Base-by-base conservation (phyloP, 2,329 filamentous ascomycete genomes). In the Pseudogymnoascus sp. region DNA sequence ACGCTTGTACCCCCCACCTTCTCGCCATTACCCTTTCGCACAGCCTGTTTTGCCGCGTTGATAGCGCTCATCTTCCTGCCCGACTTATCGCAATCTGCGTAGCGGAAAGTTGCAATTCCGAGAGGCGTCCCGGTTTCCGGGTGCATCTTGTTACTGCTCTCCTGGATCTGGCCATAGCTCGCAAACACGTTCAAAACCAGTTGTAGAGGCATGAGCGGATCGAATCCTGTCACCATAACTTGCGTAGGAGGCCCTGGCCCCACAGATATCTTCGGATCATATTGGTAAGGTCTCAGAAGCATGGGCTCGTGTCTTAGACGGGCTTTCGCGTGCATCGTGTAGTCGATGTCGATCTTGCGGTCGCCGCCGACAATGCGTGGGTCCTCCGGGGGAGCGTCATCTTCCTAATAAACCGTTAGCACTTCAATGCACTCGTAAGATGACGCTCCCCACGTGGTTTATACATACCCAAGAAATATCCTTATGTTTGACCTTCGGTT, bases 161-260 rank as follows among this genome's bases (percentile, higher is more conserved):
- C 89, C 50, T 89, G 88, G 67, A 99, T 93, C 64, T 96, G 91
- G 62, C 92, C 92, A 76, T 89, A 96, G 2, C 84, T 85, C 16
- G 87, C 85, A 73, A 96, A 96, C 62, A 90, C 83, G 53, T 88
- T 85, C 16, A 84, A 85, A 61, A 96, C 82, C 70, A 91, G 90
- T 63, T 86, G 83, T 70, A 96, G 90, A 11, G 91, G 85, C 42
- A 90, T 88, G 67, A 97, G 79, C 6, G 93, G 93, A 75, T 97
- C 95, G 74, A 97, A 97, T n/a, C 92, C 91, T n/a, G 87, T 93
- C 19, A 97, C 91, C 3, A 97, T 88, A 59, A 99, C 86, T 73
- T 96, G 91, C 2, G 89, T 91, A 1, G 95, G 91, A 13, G 93
- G 93, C 0, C 91, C 91, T 24, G 92, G 91, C 0, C 93, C 93